Percentiles rank a stretch among this genome's conserved stretches.
Conservation (phyloP, 768 basidiomycete genomes). For the Brasilioporus rufonigricans region DNA sequence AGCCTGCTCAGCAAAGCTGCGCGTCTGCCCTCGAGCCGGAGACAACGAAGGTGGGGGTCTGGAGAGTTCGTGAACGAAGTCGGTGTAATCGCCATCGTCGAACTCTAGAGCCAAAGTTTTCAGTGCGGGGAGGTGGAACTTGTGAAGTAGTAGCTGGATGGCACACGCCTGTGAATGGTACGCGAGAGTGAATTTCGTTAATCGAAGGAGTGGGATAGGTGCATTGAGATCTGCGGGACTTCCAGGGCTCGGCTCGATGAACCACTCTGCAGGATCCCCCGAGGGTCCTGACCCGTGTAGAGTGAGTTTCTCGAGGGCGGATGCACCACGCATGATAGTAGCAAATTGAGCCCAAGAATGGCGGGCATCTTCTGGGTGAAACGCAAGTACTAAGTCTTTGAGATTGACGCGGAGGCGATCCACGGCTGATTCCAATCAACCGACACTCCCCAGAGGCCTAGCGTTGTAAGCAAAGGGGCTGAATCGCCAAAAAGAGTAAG, state of each 20-base stretch:
- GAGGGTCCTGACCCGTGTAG: slow-evolving; percentile 59
- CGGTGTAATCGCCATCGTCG: slow-evolving; percentile 49
- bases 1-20: slow-evolving; percentile 42
- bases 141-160: slow-evolving; percentile 18
- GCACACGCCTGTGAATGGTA: slow-evolving; percentile 49
- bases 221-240: slow-evolving; percentile 26
- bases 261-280: slow-evolving; percentile 39
- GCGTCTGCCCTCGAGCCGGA: slow-evolving; percentile 36
- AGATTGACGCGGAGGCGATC: slow-evolving; percentile 32
- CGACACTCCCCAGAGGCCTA: slow-evolving; percentile 68
- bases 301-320: slow-evolving; percentile 51
- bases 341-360: slow-evolving; percentile 55
- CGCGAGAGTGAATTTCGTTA: slow-evolving; percentile 43
- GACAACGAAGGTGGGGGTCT: slow-evolving; percentile 19
- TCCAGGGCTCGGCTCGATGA: slow-evolving; percentile 12
- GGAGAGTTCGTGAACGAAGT: slow-evolving; percentile 44
- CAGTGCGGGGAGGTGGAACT: slow-evolving; percentile 36
- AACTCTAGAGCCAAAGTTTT: slow-evolving; percentile 49
- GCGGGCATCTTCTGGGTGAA: slow-evolving; percentile 60
- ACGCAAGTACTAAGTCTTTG: slow-evolving; percentile 55
- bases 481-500: slow-evolving; percentile 55
- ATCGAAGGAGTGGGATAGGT: slow-evolving; percentile 28
- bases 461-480: slow-evolving; percentile 46
- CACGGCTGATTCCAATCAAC: slow-evolving; percentile 58
- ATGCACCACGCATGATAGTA: slow-evolving; percentile 50